Evolutionary conservation across 2,329 filamentous ascomycete species (phyloP), one percentile per base, ranked within the genome.

Genomic region (Talaromyces atroroseus): DNA sequence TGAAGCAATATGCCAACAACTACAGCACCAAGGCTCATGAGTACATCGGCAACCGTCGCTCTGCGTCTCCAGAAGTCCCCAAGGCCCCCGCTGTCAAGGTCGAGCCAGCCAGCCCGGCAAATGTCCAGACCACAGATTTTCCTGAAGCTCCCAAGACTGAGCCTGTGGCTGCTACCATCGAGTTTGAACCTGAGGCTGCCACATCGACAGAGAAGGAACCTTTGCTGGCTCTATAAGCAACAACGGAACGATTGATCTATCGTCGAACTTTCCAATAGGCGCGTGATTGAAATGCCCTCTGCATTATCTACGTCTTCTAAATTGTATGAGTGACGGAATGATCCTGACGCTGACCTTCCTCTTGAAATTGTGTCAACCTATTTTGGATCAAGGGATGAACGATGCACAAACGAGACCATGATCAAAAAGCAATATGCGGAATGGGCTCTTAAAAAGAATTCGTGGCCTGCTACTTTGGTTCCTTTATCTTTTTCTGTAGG

Each of bases 11-110:
- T 59, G 79, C 84, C 52, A 80, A 78, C 61, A 80, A 85, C 61
- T 85, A 84, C 71, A 80, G 78, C 59, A 71, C 74, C 65, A 83
- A 84, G 73, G 84, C 83, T 42, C 79, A 83, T 65, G 82, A 82
- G 60, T 75, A 77, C 64, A 77, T 82, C 49, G 56, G 56, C 36
- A 50, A 49, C 56, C 70, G 70, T 51, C 70, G 67, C 32, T 70
- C 69, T 46, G 60, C 62, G 23, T 69, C 70, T 12, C 70, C 68
- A 10, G 67, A 71, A 59, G 58, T 65, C 59, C 53, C 63, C 60
- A 72, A 70, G 63, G 60, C 72, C 77, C 54, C 73, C 76, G 64
- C 70, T 50, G 63, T 76, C 53, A 75, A 75, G 64, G 63, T 74
- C 32, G 71, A 72, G 61, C 62, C 68, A 36, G 44, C 38, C 40